Evolutionary conservation across 2,329 filamentous ascomycete genomes (phyloP), one percentile per base, ranked within the genome.

Genomic region (Stachybotrys chlorohalonatus): DNA sequence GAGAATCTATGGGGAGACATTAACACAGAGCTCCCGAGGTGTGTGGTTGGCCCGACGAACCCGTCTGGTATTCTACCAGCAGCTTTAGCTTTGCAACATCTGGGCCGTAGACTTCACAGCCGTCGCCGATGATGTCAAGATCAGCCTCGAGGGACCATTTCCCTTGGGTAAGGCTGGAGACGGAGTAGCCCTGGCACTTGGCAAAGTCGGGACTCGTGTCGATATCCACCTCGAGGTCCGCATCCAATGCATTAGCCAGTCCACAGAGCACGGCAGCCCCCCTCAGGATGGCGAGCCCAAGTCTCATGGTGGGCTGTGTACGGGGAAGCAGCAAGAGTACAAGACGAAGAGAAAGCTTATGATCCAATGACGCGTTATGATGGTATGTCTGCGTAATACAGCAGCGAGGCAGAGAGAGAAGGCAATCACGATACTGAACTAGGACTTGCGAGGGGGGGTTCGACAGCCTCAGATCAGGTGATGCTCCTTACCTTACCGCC

Each of bases 51-150:
- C 49, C 9, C 4, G n/a, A 31, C 57, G 48, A 7, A 66, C 66
- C 61, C 6, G 64, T 68, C 53, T 70, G 64, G 45, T 68, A 68
- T 45, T 65, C 63, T n/a, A 70, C 67, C 2, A 59, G 54, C 24
- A 71, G 53, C 46, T 57, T 63, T 24, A 71, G 57, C 31, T 42
- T 24, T 16, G 50, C 31, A 36, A 52, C 36, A 24, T 52, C 50
- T 7, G 50, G 50, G 31, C 50, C 32, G 17, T 16, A 45, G 7
- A 42, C 36, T 7, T 15, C 50, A 17, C 50, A 52, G 50, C 50
- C 50, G 16, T 16, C 11, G 32, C 50, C 50, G 6, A 52, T 17
- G 15, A 52, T 32, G 50, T 52, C 50, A 2, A 52, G 50, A 24
- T 52, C 36, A 16, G 50, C 50, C 36, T 52, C 50, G 2, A 52